These are phyloP conservation scores for Xylaria castorea DNA, from an alignment of 495 filamentous ascomycete genomes.

Conservation along the genomic window DNA sequence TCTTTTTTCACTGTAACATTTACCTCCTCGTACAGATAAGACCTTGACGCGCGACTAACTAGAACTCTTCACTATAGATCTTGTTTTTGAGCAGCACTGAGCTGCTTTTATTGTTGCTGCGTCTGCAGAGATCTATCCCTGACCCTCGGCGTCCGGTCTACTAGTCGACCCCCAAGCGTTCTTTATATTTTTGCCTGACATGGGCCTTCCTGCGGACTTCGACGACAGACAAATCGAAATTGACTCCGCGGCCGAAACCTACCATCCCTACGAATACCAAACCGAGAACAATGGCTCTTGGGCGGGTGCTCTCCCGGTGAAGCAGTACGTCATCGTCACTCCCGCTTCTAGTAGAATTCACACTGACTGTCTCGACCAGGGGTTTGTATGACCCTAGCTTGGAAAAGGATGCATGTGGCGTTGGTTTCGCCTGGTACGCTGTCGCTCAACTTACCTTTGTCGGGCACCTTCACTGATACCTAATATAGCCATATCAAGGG, in stretches of 20 bases:
- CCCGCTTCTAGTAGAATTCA: background rate
- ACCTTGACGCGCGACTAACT: constrained; percentile 5
- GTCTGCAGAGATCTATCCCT: constrained; percentile 1
- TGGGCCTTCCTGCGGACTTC: constrained; percentile 63
- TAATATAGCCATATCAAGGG: constrained; percentile 90
- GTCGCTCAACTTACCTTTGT: background rate
- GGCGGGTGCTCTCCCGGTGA: constrained; percentile 93
- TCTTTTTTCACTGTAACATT: background rate
- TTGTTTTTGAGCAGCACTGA: constrained; percentile 15
- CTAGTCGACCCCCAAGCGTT: constrained; percentile 6
- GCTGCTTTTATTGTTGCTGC: constrained; percentile 12
- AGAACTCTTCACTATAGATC: background rate
- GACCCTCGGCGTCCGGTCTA: constrained; percentile 21
- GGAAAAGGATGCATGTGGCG: constrained; percentile 99
- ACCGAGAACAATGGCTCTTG: constrained; percentile 88
- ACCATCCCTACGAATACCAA: constrained; percentile 81
- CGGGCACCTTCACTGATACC: constrained; percentile 23
- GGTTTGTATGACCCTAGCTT: constrained; percentile 95
- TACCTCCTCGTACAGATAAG: background rate
- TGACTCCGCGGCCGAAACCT: constrained; percentile 59
- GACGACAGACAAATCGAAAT: constrained; percentile 62
- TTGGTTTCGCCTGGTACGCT: constrained; percentile 95
- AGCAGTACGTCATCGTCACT: constrained; percentile 66
- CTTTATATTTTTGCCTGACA: constrained; percentile 58
- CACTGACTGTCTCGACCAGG: constrained; percentile 43